Percentiles rank a stretch among this genome's conserved stretches.
These are phyloP conservation scores for Santalum album DNA, from an alignment of 164 flowering plant genomes.

Conservation along the genomic window DNA sequence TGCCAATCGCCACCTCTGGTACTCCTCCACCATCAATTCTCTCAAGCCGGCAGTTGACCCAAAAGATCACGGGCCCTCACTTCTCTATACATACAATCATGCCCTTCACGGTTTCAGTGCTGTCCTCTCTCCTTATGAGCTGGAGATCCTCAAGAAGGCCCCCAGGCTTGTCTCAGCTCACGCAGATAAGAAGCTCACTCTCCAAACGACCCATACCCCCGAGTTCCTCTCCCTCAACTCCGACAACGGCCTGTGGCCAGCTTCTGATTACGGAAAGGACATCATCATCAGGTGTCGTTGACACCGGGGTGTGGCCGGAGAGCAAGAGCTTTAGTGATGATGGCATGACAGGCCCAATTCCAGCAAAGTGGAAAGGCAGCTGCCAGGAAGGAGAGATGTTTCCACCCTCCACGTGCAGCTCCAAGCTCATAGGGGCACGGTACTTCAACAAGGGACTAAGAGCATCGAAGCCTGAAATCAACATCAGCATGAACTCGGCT, in stretches of 20 bases:
- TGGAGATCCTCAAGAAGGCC: conserved; percentile 11
- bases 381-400: conserved; percentile 34
- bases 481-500: conserved; percentile 28
- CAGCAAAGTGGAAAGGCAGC: conserved; percentile 50
- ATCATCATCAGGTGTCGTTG: conserved; percentile 59
- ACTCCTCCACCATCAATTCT: not conserved
- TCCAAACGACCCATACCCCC: conserved; percentile 49
- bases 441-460: conserved; percentile 43
- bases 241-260: conserved; percentile 40
- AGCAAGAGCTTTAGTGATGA: conserved; percentile 44
- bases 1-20: not conserved
- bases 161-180: conserved; percentile 30
- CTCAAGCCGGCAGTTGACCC: not conserved
- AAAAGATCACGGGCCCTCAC: conserved; percentile 7
- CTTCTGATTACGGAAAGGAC: conserved; percentile 39
- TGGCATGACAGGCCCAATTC: conserved; percentile 35
- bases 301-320: conserved; percentile 72
- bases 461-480: conserved; percentile 19
- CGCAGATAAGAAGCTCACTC: conserved; percentile 17
- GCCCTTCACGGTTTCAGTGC: not conserved
- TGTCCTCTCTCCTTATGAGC: not conserved
- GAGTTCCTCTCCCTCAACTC: conserved; percentile 40
- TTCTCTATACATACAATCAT: not conserved
- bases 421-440: conserved; percentile 59
- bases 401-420: conserved; percentile 45